Evolutionary conservation across 208 protist genomes (phyloP).

Genomic region (Porcisia deanei): DNA sequence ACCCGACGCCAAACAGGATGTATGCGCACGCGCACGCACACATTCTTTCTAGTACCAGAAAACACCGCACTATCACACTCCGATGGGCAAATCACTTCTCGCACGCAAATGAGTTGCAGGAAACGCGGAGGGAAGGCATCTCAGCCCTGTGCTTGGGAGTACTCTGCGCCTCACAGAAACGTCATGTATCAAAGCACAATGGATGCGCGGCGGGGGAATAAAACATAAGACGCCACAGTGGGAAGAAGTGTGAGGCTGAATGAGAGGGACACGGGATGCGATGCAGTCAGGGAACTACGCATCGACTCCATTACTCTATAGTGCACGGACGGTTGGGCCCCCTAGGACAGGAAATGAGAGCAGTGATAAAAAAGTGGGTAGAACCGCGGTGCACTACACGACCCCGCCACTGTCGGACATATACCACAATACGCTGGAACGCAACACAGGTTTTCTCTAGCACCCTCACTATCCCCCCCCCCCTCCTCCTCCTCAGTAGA

Average conservation of each 20-base stretch:
- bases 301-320: too few species aligned
- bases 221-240: neutral
- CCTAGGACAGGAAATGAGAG: too few species aligned
- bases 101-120: neutral
- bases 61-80: too few species aligned
- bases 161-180: too few species aligned
- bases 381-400: neutral
- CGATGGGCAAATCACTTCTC: too few species aligned
- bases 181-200: neutral
- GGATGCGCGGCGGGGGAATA: neutral
- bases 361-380: too few species aligned
- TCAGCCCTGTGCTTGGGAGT: too few species aligned
- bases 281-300: too few species aligned
- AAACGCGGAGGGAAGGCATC: too few species aligned
- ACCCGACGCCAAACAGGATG: too few species aligned
- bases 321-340: too few species aligned
- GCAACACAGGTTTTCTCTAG: neutral
- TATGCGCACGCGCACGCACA: neutral
- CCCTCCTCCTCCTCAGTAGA: conserved; percentile 4
- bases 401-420: neutral
- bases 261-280: too few species aligned
- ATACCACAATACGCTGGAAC: neutral
- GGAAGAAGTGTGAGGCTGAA: neutral
- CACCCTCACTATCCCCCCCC: neutral
- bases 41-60: neutral